These are phyloP conservation scores for Aureobasidium namibiae DNA, from an alignment of 2,329 filamentous ascomycete species.

Conservation along the genomic window DNA sequence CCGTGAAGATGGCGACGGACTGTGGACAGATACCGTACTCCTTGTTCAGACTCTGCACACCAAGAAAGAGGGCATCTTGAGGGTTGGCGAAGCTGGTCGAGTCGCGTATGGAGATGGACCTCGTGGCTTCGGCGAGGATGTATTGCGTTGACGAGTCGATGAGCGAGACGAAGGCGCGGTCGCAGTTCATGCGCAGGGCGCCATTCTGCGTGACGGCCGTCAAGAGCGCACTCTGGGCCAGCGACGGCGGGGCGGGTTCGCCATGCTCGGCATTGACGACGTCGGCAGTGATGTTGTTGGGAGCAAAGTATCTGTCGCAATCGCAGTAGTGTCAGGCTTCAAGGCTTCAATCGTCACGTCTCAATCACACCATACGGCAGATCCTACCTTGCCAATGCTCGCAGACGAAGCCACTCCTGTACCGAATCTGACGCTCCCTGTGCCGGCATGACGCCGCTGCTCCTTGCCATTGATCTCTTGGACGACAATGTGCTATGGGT, in stretches of 20 bases:
- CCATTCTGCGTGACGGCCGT: conserved; percentile 27
- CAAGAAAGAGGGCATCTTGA: conserved; percentile 27
- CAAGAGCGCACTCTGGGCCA: not conserved
- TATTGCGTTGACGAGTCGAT: conserved; percentile 28
- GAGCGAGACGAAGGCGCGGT: conserved; percentile 29
- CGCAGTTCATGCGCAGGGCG: conserved; percentile 25
- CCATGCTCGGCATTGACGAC: not conserved
- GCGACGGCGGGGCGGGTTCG: not conserved
- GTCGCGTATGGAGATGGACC: conserved; percentile 20
- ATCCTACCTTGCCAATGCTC: not conserved
- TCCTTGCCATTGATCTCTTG: not conserved
- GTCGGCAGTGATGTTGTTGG: conserved; percentile 5
- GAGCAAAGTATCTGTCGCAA: not conserved
- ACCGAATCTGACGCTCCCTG: not conserved
- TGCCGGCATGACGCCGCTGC: not conserved
- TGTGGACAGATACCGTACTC: conserved; percentile 27
- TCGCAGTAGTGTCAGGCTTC: not conserved
- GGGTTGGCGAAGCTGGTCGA: conserved; percentile 13
- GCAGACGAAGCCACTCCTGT: conserved; percentile 1
- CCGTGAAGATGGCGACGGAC: conserved; percentile 23
- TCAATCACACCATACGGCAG: not conserved
- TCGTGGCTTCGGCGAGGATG: conserved; percentile 32
- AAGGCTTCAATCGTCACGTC: not conserved
- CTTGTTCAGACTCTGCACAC: conserved; percentile 20
- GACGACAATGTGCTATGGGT: too few species aligned